Evolutionary conservation across 345 rosid species (phyloP), one percentile per base, ranked within the genome.

Genomic region (Eucalyptus grandis): DNA sequence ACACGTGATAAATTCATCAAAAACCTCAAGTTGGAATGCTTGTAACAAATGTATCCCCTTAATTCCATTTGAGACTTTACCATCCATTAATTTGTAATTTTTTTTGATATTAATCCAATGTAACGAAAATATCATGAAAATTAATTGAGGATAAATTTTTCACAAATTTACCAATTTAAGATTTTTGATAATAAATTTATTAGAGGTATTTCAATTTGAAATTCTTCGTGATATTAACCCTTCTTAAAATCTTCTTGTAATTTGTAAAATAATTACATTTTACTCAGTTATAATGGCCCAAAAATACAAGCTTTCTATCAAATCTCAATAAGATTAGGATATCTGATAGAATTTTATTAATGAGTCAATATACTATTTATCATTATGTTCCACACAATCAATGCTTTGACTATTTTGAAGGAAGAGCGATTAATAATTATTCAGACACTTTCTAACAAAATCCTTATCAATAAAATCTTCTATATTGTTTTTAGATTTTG

Each of bases 361-460:
- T 37, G 40, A 37, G 40, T 37, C 8, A 13, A 65, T 30, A 5
- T 14, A 7, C 19, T 14, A 65, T 65, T 14, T 65, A 8, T 65
- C 16, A 2, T 14, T 3, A 7, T 0, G 0, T 67, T 67, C 1
- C 1, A 0, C 43, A 31, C 5, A 3, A 1, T 5, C 6, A 3
- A 16, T 67, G 0, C 22, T 31, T 4, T 0, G 22, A 31, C 44
- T 17, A 69, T 17, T 37, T 19, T 2, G 11, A 69, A 34, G 5
- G 5, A 34, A 69, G 19, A 69, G n/a, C 44, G 6, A 43, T 43
- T 43, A 43, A 2, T 43, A 49, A 69, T 69, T 37, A 69, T 19
- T 3, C 3, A 6, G 1, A 69, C 2, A 1, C 14, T 34, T 34
- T 7, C 6, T 17, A 34, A 69, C 24, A 69, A 69, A 2, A 34